These are phyloP conservation scores for Salix udensis DNA, from an alignment of 345 rosid species.

Conservation along the genomic window DNA sequence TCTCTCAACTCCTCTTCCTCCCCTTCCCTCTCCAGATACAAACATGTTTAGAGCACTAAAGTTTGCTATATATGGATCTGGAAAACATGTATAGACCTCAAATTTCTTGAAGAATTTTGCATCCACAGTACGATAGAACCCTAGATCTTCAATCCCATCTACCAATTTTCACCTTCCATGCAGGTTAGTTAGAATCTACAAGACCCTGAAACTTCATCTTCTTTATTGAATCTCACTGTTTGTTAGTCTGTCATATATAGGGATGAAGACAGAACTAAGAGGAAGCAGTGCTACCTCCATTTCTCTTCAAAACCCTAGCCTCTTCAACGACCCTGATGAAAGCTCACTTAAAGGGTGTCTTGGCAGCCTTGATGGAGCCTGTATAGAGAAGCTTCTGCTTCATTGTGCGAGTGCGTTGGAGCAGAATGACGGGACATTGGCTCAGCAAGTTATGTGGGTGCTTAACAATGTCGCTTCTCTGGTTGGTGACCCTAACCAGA, in stretches of 20 bases:
- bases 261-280: conserved; percentile 48
- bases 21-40: background rate
- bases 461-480: conserved; percentile 69
- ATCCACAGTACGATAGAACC: conserved; percentile 26
- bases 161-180: conserved; percentile 12
- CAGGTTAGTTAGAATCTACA: no score
- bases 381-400: conserved; percentile 67
- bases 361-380: conserved; percentile 62
- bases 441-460: conserved; percentile 84
- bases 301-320: conserved; percentile 38
- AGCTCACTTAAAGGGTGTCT: conserved; percentile 50
- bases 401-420: conserved; percentile 73
- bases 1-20: conserved; percentile 1
- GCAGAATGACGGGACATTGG: conserved; percentile 59
- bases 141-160: conserved; percentile 24
- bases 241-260: background rate
- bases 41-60: background rate
- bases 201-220: background rate
- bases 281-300: conserved; percentile 33
- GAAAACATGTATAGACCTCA: background rate
- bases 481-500: conserved; percentile 61
- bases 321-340: conserved; percentile 37
- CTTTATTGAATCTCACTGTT: background rate
- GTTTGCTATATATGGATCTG: background rate
- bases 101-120: background rate